A percentile compares a stretch with the other conserved stretches of the same genome.
These are phyloP conservation scores for Dispira simplex DNA, from an alignment of 192 early-diverging fungal species.

Conservation along the genomic window DNA sequence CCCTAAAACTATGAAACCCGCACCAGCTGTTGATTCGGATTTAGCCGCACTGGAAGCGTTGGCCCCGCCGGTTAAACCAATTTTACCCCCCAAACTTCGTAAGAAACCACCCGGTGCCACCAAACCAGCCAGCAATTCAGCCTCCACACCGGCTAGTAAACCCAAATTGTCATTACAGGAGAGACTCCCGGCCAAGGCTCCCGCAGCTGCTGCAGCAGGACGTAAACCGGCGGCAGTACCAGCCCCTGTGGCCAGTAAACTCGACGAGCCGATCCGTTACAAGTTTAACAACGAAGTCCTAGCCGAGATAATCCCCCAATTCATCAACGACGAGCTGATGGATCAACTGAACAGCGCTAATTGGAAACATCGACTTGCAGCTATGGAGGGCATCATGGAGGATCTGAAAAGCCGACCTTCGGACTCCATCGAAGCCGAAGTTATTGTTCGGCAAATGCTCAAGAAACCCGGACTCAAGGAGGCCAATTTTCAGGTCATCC, in stretches of 20 bases:
- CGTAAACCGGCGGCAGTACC: slow-evolving; percentile 16
- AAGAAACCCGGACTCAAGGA: slow-evolving; percentile 95
- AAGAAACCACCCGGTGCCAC: slow-evolving; percentile 17
- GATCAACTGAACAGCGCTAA: slow-evolving; percentile 43
- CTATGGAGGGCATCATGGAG: slow-evolving; percentile 61
- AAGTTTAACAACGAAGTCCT: slow-evolving; percentile 29
- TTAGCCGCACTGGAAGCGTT: slow-evolving; percentile 14
- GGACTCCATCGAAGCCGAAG: slow-evolving; percentile 51
- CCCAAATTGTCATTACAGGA: slow-evolving; percentile 13
- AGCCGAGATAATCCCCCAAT: slow-evolving; percentile 43
- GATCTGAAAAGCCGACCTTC: slow-evolving; percentile 38
- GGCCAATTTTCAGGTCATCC: slow-evolving; percentile 87
- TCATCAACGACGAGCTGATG: slow-evolving; percentile 41
- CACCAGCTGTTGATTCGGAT: not conserved
- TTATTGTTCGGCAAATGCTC: slow-evolving; percentile 59
- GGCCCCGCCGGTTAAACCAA: slow-evolving; percentile 20
- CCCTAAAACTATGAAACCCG: slow-evolving; percentile 14
- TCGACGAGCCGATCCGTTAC: slow-evolving; percentile 12
- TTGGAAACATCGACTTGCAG: slow-evolving; percentile 86
- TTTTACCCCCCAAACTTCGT: slow-evolving; percentile 15
- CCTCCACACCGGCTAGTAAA: slow-evolving; percentile 12
- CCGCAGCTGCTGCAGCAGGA: slow-evolving; percentile 20
- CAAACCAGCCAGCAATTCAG: slow-evolving; percentile 13
- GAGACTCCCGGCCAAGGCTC: slow-evolving; percentile 18
- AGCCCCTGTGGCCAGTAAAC: slow-evolving; percentile 20